Conservation (phyloP, 192 early-diverging fungal genomes). For the Backusella westeae region DNA sequence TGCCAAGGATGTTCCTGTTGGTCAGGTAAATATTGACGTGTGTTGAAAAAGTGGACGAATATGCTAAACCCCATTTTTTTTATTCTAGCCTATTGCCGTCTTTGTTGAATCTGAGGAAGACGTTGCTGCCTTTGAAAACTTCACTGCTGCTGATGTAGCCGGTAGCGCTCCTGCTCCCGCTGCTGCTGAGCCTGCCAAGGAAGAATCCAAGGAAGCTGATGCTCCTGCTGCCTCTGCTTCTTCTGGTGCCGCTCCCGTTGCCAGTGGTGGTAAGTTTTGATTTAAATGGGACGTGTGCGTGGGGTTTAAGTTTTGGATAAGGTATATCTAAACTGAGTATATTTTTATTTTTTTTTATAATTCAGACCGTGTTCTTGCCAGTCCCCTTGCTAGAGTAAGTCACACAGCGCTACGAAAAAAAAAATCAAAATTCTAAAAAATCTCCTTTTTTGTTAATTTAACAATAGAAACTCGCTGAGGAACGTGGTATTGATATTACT, state of each 20-base stretch:
- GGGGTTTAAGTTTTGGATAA: neutral
- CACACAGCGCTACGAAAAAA: neutral
- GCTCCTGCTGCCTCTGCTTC: conserved; percentile 1
- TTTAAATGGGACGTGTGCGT: neutral
- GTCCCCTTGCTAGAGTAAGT: conserved; percentile 31
- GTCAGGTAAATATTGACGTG: conserved; percentile 44
- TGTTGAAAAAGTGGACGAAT: neutral
- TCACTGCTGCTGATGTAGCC: conserved; percentile 54
- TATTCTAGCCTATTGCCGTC: conserved; percentile 78
- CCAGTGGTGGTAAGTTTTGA: conserved; percentile 16
- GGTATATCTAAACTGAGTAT: neutral
- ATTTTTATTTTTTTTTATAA: neutral
- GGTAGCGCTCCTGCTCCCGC: conserved; percentile 40
- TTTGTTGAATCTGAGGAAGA: conserved; percentile 89
- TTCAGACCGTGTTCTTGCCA: conserved; percentile 30
- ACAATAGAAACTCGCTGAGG: conserved; percentile 73
- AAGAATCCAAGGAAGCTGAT: conserved; percentile 28
- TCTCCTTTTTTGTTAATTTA: conserved; percentile 4
- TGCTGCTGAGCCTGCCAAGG: conserved; percentile 26
- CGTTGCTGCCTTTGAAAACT: conserved; percentile 85
- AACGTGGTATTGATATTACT: conserved; percentile 76
- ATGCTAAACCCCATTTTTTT: neutral
- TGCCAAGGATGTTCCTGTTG: conserved; percentile 86
- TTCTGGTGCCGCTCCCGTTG: conserved; percentile 37
- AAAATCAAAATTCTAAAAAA: conserved; percentile 3